phyloP scores from a whole-genome alignment of 192 early-diverging fungal species.

The Kickxella alabastrina region DNA sequence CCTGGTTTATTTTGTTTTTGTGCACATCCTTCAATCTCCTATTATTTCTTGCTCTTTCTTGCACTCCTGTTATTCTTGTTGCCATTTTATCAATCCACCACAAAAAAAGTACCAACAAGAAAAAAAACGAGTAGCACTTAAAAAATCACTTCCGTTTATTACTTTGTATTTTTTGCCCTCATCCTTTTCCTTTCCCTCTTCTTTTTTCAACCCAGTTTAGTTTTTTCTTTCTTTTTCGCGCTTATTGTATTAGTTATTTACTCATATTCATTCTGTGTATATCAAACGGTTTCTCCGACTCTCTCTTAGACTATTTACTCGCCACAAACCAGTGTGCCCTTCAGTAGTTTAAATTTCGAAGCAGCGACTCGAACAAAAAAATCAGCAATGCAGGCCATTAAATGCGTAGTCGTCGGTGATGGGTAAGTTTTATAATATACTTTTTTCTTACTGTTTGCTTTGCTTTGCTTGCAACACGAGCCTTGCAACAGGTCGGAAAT shows the following conservation, averaged over 20 bases:
- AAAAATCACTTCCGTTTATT: not conserved
- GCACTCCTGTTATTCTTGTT: too few species aligned
- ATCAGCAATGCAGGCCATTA: constrained; percentile 74
- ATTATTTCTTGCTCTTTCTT: too few species aligned
- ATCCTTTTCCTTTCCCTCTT: constrained; percentile 9
- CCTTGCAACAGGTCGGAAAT: too few species aligned
- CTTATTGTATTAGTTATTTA: constrained; percentile 57
- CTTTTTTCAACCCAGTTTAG: constrained; percentile 24
- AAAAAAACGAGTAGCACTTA: not conserved
- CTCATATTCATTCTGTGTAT: constrained; percentile 54
- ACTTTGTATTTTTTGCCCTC: constrained; percentile 1
- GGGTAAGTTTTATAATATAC: constrained; percentile 56
- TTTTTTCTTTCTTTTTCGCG: constrained; percentile 2
- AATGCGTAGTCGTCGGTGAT: constrained; percentile 84
- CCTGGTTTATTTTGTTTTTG: constrained; percentile 10
- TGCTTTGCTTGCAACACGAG: not conserved
- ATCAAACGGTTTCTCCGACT: constrained; percentile 35
- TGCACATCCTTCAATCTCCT: too few species aligned
- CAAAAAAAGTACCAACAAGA: too few species aligned
- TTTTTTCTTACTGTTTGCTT: constrained; percentile 1
- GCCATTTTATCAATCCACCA: too few species aligned
- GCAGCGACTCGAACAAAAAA: too few species aligned
- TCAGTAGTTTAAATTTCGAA: constrained; percentile 10
- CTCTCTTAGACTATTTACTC: too few species aligned
- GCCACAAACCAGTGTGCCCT: too few species aligned